phyloP scores from a whole-genome alignment of 1,284 basidiomycete genomes.

The Hortiboletus rubellus region DNA sequence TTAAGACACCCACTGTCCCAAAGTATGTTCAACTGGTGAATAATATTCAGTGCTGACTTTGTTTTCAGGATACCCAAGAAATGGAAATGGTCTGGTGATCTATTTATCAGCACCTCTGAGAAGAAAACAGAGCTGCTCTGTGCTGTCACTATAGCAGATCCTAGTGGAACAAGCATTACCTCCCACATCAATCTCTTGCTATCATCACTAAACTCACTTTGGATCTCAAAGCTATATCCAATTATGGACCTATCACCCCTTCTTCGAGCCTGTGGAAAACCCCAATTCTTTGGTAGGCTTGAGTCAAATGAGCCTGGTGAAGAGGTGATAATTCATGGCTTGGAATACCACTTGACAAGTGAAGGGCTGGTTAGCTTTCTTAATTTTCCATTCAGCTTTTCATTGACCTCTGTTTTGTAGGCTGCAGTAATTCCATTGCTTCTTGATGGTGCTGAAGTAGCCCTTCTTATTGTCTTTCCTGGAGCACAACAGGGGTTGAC shows the following conservation, averaged over 20 bases:
- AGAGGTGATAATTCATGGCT: slow-evolving; percentile 41
- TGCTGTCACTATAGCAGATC: slow-evolving; percentile 47
- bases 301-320: slow-evolving; percentile 42
- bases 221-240: slow-evolving; percentile 49
- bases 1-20: slow-evolving; percentile 21
- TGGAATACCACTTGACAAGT: slow-evolving; percentile 48
- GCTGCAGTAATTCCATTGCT: slow-evolving; percentile 49
- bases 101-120: slow-evolving; percentile 35
- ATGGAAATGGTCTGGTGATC: slow-evolving; percentile 53
- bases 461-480: slow-evolving; percentile 48
- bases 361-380: slow-evolving; percentile 42
- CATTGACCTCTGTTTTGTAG: slow-evolving; percentile 36
- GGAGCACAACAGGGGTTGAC: slow-evolving; percentile 28
- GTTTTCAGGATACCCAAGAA: slow-evolving; percentile 35
- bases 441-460: slow-evolving; percentile 45
- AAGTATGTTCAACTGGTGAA: slow-evolving; percentile 21
- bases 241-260: slow-evolving; percentile 47
- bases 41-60: slow-evolving; percentile 5
- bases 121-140: slow-evolving; percentile 46
- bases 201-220: slow-evolving; percentile 41
- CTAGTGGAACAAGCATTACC: slow-evolving; percentile 43
- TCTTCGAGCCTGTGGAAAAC: slow-evolving; percentile 46
- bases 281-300: slow-evolving; percentile 54
- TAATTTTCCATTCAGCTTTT: neutral
- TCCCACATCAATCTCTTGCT: slow-evolving; percentile 50